Evolutionary conservation across 495 filamentous ascomycete genomes (phyloP).

Genomic region (Penicillium maclennaniae): DNA sequence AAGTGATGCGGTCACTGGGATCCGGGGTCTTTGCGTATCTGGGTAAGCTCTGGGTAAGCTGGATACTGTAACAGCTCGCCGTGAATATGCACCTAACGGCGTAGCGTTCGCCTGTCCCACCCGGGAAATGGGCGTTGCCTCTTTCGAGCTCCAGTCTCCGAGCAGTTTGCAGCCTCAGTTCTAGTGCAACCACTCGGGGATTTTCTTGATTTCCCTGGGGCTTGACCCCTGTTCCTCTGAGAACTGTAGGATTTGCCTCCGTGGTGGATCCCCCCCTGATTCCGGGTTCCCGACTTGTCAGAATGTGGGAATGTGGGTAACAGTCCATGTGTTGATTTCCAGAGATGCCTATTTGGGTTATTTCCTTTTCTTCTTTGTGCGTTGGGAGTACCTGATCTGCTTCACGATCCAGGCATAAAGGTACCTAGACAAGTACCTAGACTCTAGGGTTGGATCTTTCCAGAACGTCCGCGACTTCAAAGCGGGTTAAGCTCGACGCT

Average conservation of each 20-base stretch:
- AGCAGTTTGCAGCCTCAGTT: slow-evolving; percentile 17
- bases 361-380: background rate
- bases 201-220: slow-evolving; percentile 18
- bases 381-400: background rate
- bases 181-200: slow-evolving; percentile 26
- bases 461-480: slow-evolving; percentile 10
- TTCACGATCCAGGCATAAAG: background rate
- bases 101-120: slow-evolving; percentile 12
- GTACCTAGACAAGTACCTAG: too few relatives aligned
- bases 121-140: slow-evolving; percentile 9
- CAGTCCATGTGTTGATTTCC: background rate
- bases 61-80: too few relatives aligned
- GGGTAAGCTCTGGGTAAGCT: background rate
- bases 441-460: slow-evolving; percentile 1
- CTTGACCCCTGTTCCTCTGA: background rate
- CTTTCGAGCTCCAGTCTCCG: slow-evolving; percentile 10
- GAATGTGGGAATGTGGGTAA: background rate
- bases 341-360: background rate
- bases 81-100: background rate
- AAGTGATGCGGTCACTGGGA: background rate
- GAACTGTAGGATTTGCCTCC: background rate
- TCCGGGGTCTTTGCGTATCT: background rate
- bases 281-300: slow-evolving; percentile 6
- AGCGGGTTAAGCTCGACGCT: slow-evolving; percentile 12
- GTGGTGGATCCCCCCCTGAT: slow-evolving; percentile 5